Percentiles rank a stretch among this genome's conserved stretches.
phyloP scores from a whole-genome alignment of 306 rosid genomes.

The Lathyrus sativus region DNA sequence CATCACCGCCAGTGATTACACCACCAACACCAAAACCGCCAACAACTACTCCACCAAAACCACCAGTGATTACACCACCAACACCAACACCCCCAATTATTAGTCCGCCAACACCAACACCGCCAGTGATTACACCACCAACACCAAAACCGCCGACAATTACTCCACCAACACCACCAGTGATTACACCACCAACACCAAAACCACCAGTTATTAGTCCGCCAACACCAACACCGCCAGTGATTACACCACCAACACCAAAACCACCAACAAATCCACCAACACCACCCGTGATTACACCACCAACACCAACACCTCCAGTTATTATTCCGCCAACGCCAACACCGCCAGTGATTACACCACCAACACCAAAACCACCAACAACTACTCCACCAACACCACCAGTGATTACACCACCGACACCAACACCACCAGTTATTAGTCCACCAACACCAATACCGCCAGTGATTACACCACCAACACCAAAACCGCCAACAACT shows the following conservation, averaged over 20 bases:
- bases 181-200: constrained; percentile 27
- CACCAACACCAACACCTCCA: constrained; percentile 31
- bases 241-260: constrained; percentile 24
- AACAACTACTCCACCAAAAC: constrained; percentile 4
- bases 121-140: constrained; percentile 37
- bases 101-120: neutral
- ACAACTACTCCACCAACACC: constrained; percentile 6
- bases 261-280: neutral
- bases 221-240: constrained; percentile 25
- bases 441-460: constrained; percentile 39
- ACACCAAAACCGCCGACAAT: neutral
- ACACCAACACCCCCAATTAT: constrained; percentile 40
- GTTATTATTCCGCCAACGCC: constrained; percentile 37
- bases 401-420: constrained; percentile 28
- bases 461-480: constrained; percentile 34
- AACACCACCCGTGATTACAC: constrained; percentile 16
- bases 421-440: neutral
- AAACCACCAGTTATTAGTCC: no score
- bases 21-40: constrained; percentile 20
- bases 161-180: constrained; percentile 32
- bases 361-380: constrained; percentile 44
- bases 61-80: no score
- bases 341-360: constrained; percentile 24
- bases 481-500: constrained; percentile 29
- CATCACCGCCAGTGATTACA: neutral